These are phyloP conservation scores for Trichoderma reesei DNA, from an alignment of 495 filamentous ascomycete genomes.

Conservation along the genomic window DNA sequence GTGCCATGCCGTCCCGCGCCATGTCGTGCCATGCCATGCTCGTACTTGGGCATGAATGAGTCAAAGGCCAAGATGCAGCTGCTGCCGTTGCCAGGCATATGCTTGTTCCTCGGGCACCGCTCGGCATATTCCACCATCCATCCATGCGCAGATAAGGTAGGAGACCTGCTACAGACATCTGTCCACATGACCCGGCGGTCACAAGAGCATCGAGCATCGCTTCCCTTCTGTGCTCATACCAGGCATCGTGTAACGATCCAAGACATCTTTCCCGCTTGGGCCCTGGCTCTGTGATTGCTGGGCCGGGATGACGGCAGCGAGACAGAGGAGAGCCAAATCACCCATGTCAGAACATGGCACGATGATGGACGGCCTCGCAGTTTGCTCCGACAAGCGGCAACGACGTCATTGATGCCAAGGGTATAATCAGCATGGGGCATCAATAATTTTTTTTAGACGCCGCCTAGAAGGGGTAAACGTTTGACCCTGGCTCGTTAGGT, in stretches of 20 bases:
- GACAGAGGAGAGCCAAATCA: not conserved
- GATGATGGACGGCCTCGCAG: not conserved
- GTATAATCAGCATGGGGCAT: not conserved
- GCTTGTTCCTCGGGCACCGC: not conserved
- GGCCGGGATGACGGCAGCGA: not conserved
- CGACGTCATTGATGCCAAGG: slow-evolving; percentile 6
- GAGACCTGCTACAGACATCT: not conserved
- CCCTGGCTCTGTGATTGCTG: not conserved
- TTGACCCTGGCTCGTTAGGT: not conserved
- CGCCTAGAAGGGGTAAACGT: not conserved
- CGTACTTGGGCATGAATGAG: not conserved
- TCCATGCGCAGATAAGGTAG: not conserved
- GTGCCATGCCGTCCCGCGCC: not conserved
- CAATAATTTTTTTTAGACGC: not conserved
- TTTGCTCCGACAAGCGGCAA: not conserved
- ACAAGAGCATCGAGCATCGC: not conserved
- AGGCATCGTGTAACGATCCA: not conserved
- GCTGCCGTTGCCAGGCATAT: not conserved
- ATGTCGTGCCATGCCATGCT: not conserved
- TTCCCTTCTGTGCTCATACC: not conserved
- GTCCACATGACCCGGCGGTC: slow-evolving; percentile 1
- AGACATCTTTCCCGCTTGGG: not conserved
- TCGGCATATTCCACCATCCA: not conserved
- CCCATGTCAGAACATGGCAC: not conserved
- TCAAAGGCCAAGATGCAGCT: not conserved